Evolutionary conservation across 768 basidiomycete species (phyloP), one percentile per base, ranked within the genome.

Genomic region (Auriscalpium orientale): DNA sequence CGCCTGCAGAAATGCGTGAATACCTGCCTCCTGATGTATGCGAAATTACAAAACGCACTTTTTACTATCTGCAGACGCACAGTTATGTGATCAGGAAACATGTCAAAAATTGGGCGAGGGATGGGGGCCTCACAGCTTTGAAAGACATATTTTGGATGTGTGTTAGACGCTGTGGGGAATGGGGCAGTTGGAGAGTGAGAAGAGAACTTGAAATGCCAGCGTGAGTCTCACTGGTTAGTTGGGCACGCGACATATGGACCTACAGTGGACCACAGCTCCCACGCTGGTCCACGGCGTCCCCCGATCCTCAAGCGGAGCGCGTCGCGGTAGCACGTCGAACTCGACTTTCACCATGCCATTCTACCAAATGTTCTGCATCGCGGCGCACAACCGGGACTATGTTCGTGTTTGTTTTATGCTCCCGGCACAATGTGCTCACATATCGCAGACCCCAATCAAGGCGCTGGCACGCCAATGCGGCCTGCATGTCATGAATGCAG

Each of bases 341-440:
- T 33, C 33, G 51, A 28, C 61, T 62, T 45, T 67, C 66, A 65
- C 62, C 21, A 95, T 95, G 91, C 91, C 91, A 6, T 79, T 93
- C 66, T 95, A 95, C 73, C 84, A 91, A 65, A 82, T 95, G 77
- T 65, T 92, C 50, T 92, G 91, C 66, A 89, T 94, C 57, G 77
- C 91, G 1, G 79, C 81, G 4, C 91, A 93, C 67, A 83, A 83
- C 60, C 70, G 72, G 15, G 78, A 86, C 79, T 91, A 86, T 66
- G 90, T 90, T 58, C 53, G 84, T 74, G 10, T 16, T 18, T 40
- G 3, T 33, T 16, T 51, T 45, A 38, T 34, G 34, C 16, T 18
- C 0, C n/a, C 21, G 38, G 18, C 2, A 55, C 56, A 50, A 47
- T 51, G 4, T 21, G 22, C 7, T 34, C 15, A 11, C 1, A 20